Conservation (phyloP, 768 basidiomycete species). For the Melanogaster broomeanus region DNA sequence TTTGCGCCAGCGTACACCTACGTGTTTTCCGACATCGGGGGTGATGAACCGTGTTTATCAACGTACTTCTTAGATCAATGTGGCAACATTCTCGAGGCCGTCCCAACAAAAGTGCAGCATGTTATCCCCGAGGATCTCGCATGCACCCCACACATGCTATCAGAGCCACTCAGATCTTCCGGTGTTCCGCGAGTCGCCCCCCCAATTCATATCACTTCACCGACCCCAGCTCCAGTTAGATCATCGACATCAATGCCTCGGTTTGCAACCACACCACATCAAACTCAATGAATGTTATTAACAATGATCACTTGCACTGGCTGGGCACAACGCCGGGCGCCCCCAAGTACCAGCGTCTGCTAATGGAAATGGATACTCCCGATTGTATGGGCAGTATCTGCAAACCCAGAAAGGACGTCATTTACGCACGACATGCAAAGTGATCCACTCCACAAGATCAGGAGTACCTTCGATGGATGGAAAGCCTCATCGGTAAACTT, state of each 20-base stretch:
- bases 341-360: no score
- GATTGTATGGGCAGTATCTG: no score
- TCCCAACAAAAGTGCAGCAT: not conserved
- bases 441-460: no score
- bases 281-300: no score
- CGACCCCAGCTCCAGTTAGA: not conserved
- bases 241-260: not conserved
- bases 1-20: not conserved
- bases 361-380: no score
- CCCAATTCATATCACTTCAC: not conserved
- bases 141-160: slow-evolving; percentile 2
- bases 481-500: no score
- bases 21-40: not conserved
- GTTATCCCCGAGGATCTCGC: slow-evolving; percentile 25
- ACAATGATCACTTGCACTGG: no score
- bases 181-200: not conserved
- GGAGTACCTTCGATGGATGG: no score
- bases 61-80: slow-evolving; percentile 15
- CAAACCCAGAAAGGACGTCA: no score
- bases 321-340: no score
- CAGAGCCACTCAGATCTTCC: not conserved
- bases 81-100: slow-evolving; percentile 12
- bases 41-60: not conserved
- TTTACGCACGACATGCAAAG: no score
- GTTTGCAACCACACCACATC: not conserved